Evolutionary conservation across 2,329 filamentous ascomycete species (phyloP).

Genomic region (Allantophomopsis cytisporea): DNA sequence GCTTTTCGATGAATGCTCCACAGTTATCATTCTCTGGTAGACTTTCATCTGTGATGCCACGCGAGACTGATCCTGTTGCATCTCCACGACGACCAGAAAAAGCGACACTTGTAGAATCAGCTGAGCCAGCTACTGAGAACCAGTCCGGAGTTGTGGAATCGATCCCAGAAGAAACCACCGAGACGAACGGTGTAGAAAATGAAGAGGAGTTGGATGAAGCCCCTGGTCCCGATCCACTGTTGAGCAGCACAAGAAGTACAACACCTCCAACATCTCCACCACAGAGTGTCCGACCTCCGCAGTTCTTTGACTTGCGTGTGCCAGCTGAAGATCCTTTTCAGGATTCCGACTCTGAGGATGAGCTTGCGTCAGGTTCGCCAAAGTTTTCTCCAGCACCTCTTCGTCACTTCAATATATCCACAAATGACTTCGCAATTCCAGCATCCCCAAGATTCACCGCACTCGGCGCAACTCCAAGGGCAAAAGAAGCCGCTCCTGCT

Average conservation of each 20-base stretch:
- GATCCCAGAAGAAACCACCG: neutral
- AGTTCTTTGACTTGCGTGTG: constrained; percentile 27
- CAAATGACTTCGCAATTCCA: constrained; percentile 17
- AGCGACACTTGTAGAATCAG: neutral
- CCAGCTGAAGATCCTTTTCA: constrained; percentile 31
- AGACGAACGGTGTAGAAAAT: neutral
- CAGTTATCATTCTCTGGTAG: constrained; percentile 20
- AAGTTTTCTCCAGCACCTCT: constrained; percentile 12
- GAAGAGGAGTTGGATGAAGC: constrained; percentile 7
- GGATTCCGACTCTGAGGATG: constrained; percentile 42
- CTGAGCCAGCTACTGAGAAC: neutral
- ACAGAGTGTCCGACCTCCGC: constrained; percentile 5
- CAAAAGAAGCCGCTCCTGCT: neutral
- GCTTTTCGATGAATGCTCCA: constrained; percentile 2
- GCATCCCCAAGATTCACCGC: constrained; percentile 24
- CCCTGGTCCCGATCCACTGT: constrained; percentile 2
- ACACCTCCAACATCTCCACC: constrained; percentile 12
- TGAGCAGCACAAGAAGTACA: constrained; percentile 5
- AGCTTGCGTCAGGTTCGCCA: constrained; percentile 23
- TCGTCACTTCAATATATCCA: constrained; percentile 12
- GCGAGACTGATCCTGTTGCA: constrained; percentile 16
- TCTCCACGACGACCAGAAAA: neutral
- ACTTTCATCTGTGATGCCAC: constrained; percentile 24
- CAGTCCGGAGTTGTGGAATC: neutral
- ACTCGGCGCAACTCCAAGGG: constrained; percentile 10